phyloP scores from a whole-genome alignment of 2,329 filamentous ascomycete genomes.

The Colletotrichum navitas region DNA sequence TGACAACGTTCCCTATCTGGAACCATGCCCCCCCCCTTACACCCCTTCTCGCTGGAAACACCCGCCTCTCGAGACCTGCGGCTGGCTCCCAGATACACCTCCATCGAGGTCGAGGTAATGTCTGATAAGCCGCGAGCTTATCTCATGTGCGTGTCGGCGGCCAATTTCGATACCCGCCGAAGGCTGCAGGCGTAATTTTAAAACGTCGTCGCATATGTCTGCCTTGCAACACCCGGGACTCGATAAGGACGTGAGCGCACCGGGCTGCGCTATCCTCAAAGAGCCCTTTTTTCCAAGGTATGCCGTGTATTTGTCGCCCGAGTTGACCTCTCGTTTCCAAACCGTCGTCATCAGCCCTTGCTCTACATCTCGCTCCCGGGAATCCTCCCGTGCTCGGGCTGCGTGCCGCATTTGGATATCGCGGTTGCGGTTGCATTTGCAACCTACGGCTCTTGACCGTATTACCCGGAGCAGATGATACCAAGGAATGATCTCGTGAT shows the following conservation, averaged over 20 bases:
- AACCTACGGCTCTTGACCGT: constrained; percentile 7
- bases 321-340: background rate
- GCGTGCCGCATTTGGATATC: background rate
- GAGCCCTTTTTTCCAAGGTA: background rate
- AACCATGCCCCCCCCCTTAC: background rate
- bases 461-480: background rate
- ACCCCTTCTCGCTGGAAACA: no score
- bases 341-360: background rate
- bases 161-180: constrained; percentile 6
- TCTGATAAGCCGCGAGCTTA: constrained; percentile 5
- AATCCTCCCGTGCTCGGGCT: background rate
- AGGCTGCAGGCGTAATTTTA: constrained; percentile 30
- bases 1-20: background rate
- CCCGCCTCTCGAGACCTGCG: background rate
- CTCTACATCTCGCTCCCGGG: background rate
- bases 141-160: constrained; percentile 26
- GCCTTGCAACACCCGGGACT: background rate
- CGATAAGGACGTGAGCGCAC: background rate
- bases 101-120: background rate
- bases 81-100: background rate
- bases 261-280: no score
- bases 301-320: background rate
- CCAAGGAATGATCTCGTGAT: no score
- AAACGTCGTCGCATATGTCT: constrained; percentile 19
- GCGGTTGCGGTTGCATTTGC: background rate